Percentiles rank a stretch among this genome's conserved stretches.
Conservation (phyloP, 2,329 filamentous ascomycete species). For the Aureobasidium sp. region DNA sequence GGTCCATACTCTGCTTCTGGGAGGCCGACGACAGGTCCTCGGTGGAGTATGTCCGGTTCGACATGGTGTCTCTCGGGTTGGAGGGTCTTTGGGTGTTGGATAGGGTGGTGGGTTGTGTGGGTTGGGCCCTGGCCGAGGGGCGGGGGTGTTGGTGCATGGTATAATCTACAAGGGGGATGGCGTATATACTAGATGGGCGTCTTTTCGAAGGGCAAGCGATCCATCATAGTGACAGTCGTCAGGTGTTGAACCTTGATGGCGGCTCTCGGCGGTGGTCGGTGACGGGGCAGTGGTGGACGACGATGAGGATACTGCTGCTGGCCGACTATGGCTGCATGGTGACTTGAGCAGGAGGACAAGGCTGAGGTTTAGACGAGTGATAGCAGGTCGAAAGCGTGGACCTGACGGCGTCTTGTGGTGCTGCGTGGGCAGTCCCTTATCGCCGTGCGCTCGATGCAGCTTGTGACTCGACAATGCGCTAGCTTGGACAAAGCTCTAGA, state of each 20-base stretch:
- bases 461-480: constrained; percentile 13
- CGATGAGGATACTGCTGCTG: not conserved
- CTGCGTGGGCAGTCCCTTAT: not conserved
- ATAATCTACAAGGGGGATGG: not conserved
- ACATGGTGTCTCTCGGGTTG: constrained; percentile 60
- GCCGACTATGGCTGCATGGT: constrained; percentile 10
- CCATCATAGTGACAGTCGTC: constrained; percentile 14
- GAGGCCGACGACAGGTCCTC: constrained; percentile 16
- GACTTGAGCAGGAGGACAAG: not conserved
- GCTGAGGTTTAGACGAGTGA: not conserved
- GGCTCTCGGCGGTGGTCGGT: not conserved
- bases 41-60: constrained; percentile 46
- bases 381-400: not conserved
- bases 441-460: constrained; percentile 2
- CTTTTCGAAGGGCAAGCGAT: constrained; percentile 1
- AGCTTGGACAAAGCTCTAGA: constrained; percentile 1
- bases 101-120: constrained; percentile 64
- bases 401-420: constrained; percentile 1
- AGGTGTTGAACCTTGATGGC: constrained; percentile 15
- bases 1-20: constrained; percentile 17
- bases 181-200: constrained; percentile 9
- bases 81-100: constrained; percentile 65
- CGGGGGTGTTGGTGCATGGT: constrained; percentile 87
- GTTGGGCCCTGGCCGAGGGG: constrained; percentile 63
- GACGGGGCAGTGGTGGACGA: not conserved